Percentiles rank a stretch among this genome's conserved stretches.
Evolutionary conservation across 176 grass and related monocot species (phyloP).

Genomic region (Phyllostachys edulis): DNA sequence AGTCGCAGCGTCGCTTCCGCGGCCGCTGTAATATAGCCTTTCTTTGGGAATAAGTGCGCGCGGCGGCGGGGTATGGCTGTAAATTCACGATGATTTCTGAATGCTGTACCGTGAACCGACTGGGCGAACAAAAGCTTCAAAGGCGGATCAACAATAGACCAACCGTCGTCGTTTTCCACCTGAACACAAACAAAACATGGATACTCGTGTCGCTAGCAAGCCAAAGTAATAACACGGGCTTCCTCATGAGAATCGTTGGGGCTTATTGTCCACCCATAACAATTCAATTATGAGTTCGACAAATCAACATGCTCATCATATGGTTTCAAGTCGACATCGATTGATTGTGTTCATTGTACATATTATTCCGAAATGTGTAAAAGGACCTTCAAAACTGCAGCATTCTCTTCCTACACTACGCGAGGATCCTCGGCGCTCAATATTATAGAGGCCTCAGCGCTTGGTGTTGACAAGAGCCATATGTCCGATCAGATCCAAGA

Average conservation of each 20-base stretch:
- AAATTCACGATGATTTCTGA: too few relatives aligned
- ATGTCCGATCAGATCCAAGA: slow-evolving; percentile 81
- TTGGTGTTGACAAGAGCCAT: slow-evolving; percentile 65
- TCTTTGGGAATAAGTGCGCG: too few relatives aligned
- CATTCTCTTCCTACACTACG: slow-evolving; percentile 21
- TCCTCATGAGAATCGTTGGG: too few relatives aligned
- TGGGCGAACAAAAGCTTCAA: too few relatives aligned
- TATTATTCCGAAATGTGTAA: slow-evolving; percentile 12
- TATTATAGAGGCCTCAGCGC: background rate
- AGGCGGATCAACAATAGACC: too few relatives aligned
- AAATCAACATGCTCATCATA: background rate
- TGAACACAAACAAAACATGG: background rate
- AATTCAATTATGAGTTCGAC: background rate
- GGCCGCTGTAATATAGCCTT: too few relatives aligned
- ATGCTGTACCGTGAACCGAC: too few relatives aligned
- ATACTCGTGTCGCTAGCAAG: background rate
- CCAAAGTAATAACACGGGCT: background rate
- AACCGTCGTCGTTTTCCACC: background rate
- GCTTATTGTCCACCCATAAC: background rate
- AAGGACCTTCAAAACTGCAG: slow-evolving; percentile 26
- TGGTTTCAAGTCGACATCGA: slow-evolving; percentile 16
- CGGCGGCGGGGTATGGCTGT: too few relatives aligned
- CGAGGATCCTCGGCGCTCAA: background rate
- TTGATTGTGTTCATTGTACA: background rate
- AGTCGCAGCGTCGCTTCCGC: too few relatives aligned